These are phyloP conservation scores for Pythium biforme DNA, from an alignment of 352 stramenopile genomes.

Conservation along the genomic window DNA sequence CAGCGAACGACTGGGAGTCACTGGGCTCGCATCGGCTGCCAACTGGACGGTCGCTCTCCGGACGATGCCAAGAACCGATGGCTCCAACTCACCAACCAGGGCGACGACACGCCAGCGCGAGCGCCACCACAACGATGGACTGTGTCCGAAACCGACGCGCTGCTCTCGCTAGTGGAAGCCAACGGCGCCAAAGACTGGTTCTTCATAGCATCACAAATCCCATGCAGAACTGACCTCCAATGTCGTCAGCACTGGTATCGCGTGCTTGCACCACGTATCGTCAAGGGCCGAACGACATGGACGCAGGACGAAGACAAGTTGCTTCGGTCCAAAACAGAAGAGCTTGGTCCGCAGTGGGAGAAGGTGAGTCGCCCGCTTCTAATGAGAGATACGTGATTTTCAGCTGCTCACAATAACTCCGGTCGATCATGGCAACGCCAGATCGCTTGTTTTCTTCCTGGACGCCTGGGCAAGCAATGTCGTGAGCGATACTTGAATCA, in stretches of 20 bases:
- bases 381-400: neutral
- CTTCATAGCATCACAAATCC: conserved; percentile 70
- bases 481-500: conserved; percentile 72
- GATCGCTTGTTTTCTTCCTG: conserved; percentile 57
- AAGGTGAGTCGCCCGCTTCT: conserved; percentile 32
- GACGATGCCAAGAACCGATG: conserved; percentile 65
- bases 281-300: conserved; percentile 67
- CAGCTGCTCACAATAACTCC: neutral
- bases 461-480: conserved; percentile 65
- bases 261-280: conserved; percentile 44
- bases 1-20: conserved; percentile 29
- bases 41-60: conserved; percentile 36
- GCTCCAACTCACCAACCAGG: conserved; percentile 18
- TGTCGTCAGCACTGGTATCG: conserved; percentile 78
- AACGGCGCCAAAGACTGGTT: conserved; percentile 69
- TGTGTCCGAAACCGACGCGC: conserved; percentile 36
- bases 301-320: conserved; percentile 43
- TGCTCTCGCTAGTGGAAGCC: conserved; percentile 37
- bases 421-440: conserved; percentile 15
- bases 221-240: conserved; percentile 65
- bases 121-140: conserved; percentile 22
- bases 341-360: conserved; percentile 57
- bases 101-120: neutral
- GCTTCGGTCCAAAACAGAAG: conserved; percentile 39
- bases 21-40: conserved; percentile 39